Evolutionary conservation across 208 protist genomes (phyloP).

Genomic region (Trypanosoma platydactyli): DNA sequence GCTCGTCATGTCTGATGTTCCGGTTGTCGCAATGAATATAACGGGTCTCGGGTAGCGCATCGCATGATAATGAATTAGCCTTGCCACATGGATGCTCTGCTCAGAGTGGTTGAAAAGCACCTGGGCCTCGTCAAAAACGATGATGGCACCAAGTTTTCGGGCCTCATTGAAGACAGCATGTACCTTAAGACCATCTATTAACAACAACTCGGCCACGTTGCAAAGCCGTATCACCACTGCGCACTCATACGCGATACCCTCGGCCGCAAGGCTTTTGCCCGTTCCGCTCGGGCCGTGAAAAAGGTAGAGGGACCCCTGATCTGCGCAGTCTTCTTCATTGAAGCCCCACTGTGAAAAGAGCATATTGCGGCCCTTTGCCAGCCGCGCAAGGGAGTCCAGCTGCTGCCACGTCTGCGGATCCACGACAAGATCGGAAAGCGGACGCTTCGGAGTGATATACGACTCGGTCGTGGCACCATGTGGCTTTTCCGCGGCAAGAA

Average conservation of each 20-base stretch:
- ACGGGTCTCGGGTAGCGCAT: conserved; percentile 69
- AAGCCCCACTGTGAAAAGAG: conserved; percentile 92
- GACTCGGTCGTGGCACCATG: conserved; percentile 39
- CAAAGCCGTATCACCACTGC: conserved; percentile 83
- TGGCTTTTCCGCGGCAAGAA: conserved; percentile 68
- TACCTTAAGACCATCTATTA: conserved; percentile 52
- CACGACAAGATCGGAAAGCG: conserved; percentile 72
- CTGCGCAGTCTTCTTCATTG: conserved; percentile 57
- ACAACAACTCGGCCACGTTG: conserved; percentile 73
- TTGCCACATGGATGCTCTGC: conserved; percentile 55
- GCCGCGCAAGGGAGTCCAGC: conserved; percentile 55
- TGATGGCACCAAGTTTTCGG: conserved; percentile 78
- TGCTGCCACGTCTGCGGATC: conserved; percentile 41
- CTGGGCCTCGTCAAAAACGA: conserved; percentile 89
- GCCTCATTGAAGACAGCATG: conserved; percentile 79
- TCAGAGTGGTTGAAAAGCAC: conserved; percentile 78
- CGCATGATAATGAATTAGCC: conserved; percentile 85
- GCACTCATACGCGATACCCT: conserved; percentile 92
- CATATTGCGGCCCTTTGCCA: conserved; percentile 80
- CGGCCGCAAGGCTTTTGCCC: conserved; percentile 87
- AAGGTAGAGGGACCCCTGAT: conserved; percentile 56
- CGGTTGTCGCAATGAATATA: conserved; percentile 83
- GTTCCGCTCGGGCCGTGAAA: conserved; percentile 84
- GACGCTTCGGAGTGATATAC: conserved; percentile 77
- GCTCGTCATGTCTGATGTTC: conserved; percentile 23